Conservation (phyloP, 306 rosid genomes). For the Senna tora region DNA sequence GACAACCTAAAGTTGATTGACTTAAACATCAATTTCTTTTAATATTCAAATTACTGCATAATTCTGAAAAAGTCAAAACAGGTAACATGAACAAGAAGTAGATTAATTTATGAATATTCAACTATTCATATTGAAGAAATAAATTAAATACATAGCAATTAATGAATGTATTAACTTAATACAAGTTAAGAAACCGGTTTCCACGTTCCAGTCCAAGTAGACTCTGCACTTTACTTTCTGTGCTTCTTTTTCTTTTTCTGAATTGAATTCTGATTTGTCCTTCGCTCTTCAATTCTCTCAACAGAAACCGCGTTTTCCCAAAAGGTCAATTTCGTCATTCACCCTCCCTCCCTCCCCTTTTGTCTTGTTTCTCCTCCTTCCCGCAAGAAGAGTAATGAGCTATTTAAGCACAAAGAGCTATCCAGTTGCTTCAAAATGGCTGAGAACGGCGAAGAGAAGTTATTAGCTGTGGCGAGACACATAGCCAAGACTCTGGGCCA, state of each 20-base stretch:
- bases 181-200: too few species aligned
- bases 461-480: conserved; percentile 81
- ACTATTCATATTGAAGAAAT: too few species aligned
- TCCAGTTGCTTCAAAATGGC: conserved; percentile 46
- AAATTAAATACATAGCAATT: too few species aligned
- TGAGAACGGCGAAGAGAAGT: conserved; percentile 85
- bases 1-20: too few species aligned
- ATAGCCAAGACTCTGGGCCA: conserved; percentile 81
- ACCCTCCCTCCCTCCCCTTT: too few species aligned
- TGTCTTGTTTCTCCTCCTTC: too few species aligned
- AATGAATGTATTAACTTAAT: too few species aligned
- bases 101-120: too few species aligned
- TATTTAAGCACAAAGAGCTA: neutral
- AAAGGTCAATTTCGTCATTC: conserved; percentile 35
- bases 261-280: neutral
- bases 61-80: neutral
- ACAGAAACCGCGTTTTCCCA: conserved; percentile 44
- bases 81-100: neutral
- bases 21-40: too few species aligned
- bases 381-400: neutral
- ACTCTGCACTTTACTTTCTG: too few species aligned
- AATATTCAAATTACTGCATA: neutral
- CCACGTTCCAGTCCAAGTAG: neutral
- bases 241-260: neutral
- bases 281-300: neutral